Base-by-base conservation (phyloP, 1,284 basidiomycete species). In the Neolentinus lepideus region DNA sequence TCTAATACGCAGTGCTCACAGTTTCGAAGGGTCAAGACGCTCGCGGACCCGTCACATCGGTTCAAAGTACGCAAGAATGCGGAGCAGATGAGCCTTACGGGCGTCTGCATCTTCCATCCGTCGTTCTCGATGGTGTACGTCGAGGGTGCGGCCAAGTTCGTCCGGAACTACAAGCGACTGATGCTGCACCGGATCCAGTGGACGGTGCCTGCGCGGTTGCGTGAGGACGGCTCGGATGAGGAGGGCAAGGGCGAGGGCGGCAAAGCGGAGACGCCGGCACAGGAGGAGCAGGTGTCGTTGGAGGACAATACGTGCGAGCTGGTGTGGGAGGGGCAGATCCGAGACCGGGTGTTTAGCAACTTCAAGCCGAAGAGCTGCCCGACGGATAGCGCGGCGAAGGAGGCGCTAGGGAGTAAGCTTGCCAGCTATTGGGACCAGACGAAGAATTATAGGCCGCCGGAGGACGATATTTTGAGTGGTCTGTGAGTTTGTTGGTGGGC, bases 11-110 rank as follows among this genome's bases (percentile, higher is more conserved):
- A 16, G 56, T 38, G 36, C 22, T 56, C 56, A 8, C 29, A 29
- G 47, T 29, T 9, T 55, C 55, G 8, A 62, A 93, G 92, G 72
- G 80, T 99, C 61, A 89, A 90, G 66, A 90, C 85, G 56, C 83
- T 99, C 48, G 81, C 87, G n/a, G 94, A 98, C 68, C 92, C 90
- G 0, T 80, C 92, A 14, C 97, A 99, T 66, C 88, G 90, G 60
- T 98, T 94, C 80, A 99, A 99, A 75, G 91, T 98, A 43, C 85
- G 91, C 58, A 92, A 91, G 77, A 99, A 98, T 65, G 96, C 96
- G 1, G 88, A 96, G 67, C 94, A 98, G 69, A 78, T 88, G 67
- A 85, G 83, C 58, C 77, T 99, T 16, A 90, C 92, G 0, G 96
- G 97, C 2, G 73, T 96, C 22, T 90, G 88, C 63, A 87, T 98